Evolutionary conservation across 345 rosid species (phyloP).

Genomic region (Carallia pectinifolia): DNA sequence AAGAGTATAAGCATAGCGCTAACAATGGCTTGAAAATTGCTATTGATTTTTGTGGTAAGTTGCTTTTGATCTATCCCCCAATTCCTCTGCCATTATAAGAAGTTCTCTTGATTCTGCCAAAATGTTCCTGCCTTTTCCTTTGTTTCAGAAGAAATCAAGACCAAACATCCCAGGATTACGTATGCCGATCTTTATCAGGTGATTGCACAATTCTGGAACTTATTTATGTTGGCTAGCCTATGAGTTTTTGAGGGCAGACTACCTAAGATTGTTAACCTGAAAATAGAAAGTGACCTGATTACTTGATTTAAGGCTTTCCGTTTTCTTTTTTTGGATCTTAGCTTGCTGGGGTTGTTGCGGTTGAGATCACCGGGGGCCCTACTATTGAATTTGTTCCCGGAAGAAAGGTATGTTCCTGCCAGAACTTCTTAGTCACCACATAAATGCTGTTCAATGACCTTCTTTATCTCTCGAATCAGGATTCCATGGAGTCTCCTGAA

Average conservation of each 20-base stretch:
- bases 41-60: slow-evolving; percentile 67
- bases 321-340: slow-evolving; percentile 26
- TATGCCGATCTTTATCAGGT: slow-evolving; percentile 91
- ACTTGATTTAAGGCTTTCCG: slow-evolving; percentile 1
- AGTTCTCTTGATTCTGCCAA: neutral
- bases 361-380: slow-evolving; percentile 83
- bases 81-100: too few relatives aligned
- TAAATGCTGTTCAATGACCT: neutral
- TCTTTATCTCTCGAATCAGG: slow-evolving; percentile 35
- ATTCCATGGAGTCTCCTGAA: slow-evolving; percentile 48
- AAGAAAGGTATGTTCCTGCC: slow-evolving; percentile 49
- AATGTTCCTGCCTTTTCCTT: neutral
- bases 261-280: too few relatives aligned
- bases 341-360: slow-evolving; percentile 91
- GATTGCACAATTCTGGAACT: neutral
- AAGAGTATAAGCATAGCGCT: slow-evolving; percentile 46
- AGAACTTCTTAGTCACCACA: neutral
- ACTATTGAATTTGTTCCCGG: slow-evolving; percentile 64
- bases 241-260: too few relatives aligned
- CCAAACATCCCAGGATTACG: slow-evolving; percentile 57
- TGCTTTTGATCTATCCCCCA: neutral
- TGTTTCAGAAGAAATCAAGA: slow-evolving; percentile 59
- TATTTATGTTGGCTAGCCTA: too few relatives aligned
- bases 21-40: slow-evolving; percentile 68
- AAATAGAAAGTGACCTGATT: too few relatives aligned